These are phyloP conservation scores for Xylariaceae sp. DNA, from an alignment of 2,329 filamentous ascomycete genomes.

Conservation along the genomic window DNA sequence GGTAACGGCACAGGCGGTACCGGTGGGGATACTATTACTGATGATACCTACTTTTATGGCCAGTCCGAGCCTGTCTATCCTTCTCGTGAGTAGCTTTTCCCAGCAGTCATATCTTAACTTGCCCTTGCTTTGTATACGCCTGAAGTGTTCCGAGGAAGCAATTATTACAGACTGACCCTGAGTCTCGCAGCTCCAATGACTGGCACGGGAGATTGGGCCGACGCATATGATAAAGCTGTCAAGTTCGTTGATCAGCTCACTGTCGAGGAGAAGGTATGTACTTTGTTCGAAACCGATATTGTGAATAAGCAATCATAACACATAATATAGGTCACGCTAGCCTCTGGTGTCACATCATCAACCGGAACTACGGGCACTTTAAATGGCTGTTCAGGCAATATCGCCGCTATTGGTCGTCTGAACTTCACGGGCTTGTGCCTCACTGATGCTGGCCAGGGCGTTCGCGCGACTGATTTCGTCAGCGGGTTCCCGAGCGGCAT, in stretches of 20 bases:
- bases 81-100: conserved; percentile 50
- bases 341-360: conserved; percentile 68
- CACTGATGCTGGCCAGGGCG: conserved; percentile 44
- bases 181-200: conserved; percentile 52
- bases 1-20: conserved; percentile 6
- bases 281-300: not conserved
- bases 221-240: conserved; percentile 70
- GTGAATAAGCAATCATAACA: conserved; percentile 5
- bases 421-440: conserved; percentile 52
- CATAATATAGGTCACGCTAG: conserved; percentile 65
- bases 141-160: not conserved
- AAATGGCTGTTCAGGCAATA: conserved; percentile 54
- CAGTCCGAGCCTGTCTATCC: conserved; percentile 58
- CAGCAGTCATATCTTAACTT: not conserved
- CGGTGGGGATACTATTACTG: conserved; percentile 41
- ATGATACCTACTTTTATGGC: conserved; percentile 56
- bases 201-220: conserved; percentile 70
- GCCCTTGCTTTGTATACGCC: not conserved
- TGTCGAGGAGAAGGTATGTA: conserved; percentile 70
- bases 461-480: conserved; percentile 50
- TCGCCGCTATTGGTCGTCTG: conserved; percentile 47
- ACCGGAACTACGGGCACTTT: conserved; percentile 41
- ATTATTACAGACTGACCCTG: conserved; percentile 11
- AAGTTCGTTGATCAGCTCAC: conserved; percentile 75
- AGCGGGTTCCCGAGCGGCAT: conserved; percentile 61